These are phyloP conservation scores for Penicillium canariense DNA, from an alignment of 495 filamentous ascomycete genomes.

Conservation along the genomic window DNA sequence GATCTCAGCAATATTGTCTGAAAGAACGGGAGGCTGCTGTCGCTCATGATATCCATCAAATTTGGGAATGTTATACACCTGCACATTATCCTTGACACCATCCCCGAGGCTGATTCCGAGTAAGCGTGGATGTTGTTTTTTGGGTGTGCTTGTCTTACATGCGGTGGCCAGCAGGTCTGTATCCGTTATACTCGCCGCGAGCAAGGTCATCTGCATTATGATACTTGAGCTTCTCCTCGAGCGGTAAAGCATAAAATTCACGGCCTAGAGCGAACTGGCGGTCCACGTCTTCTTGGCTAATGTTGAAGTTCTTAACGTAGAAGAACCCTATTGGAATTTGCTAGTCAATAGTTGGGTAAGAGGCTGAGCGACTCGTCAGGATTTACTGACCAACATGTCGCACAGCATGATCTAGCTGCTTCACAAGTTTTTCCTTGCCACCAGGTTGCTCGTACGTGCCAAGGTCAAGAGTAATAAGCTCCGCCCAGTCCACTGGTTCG, in stretches of 20 bases:
- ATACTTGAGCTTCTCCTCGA: conserved; percentile 56
- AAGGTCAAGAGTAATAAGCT: conserved; percentile 56
- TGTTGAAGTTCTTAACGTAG: conserved; percentile 55
- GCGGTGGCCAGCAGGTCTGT: conserved; percentile 44
- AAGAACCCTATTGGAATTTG: conserved; percentile 41
- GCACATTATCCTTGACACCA: conserved; percentile 47
- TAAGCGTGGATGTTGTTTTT: neutral
- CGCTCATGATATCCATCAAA: conserved; percentile 45
- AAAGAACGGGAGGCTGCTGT: conserved; percentile 37
- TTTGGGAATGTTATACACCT: conserved; percentile 53
- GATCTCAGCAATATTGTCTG: conserved; percentile 30
- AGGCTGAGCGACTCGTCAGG: neutral
- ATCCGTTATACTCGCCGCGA: conserved; percentile 41
- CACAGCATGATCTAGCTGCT: conserved; percentile 57
- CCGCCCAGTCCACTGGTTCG: conserved; percentile 49
- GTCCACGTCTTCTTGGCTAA: conserved; percentile 54
- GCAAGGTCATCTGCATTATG: conserved; percentile 32
- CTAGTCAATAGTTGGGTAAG: neutral
- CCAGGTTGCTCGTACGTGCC: conserved; percentile 48
- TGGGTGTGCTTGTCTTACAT: conserved; percentile 25
- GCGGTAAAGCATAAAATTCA: conserved; percentile 52
- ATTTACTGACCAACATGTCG: conserved; percentile 45
- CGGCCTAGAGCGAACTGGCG: conserved; percentile 56
- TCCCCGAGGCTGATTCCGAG: conserved; percentile 35
- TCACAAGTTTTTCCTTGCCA: conserved; percentile 53